Conservation (phyloP, 306 rosid species). For the Morella rubra region DNA sequence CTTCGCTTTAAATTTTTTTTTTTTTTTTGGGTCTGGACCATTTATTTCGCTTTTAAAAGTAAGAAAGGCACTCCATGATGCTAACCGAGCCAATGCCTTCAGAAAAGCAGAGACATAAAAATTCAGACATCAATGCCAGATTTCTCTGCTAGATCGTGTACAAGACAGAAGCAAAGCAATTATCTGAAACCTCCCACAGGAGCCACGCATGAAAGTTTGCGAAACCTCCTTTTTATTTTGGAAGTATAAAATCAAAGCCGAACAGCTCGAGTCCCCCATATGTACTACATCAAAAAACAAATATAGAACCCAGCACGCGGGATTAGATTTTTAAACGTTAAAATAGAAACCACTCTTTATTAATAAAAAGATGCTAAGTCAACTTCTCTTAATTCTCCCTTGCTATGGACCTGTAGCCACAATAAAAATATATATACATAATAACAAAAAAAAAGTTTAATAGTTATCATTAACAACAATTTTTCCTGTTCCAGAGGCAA, state of each 20-base stretch:
- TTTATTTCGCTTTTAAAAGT: background rate
- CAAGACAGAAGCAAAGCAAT: background rate
- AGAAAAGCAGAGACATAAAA: background rate
- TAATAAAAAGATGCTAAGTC: background rate
- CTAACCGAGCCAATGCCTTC: background rate
- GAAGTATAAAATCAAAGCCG: background rate
- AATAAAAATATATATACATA: background rate
- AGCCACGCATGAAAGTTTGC: background rate
- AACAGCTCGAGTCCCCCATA: slow-evolving; percentile 13
- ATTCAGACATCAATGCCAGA: background rate
- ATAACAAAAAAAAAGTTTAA: too few species aligned
- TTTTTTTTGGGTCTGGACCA: too few species aligned
- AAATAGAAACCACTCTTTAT: background rate
- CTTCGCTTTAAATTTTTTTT: too few species aligned
- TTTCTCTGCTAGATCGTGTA: background rate
- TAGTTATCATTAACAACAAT: too few species aligned
- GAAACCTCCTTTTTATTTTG: background rate
- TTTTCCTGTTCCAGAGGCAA: background rate
- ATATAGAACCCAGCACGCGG: background rate
- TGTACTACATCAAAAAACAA: background rate
- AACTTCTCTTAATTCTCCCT: slow-evolving; percentile 6
- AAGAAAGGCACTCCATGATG: background rate
- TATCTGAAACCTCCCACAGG: background rate
- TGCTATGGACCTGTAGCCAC: background rate
- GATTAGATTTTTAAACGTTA: slow-evolving; percentile 5